phyloP scores from a whole-genome alignment of 192 early-diverging fungal species.

The Rhizophagus clarus region DNA sequence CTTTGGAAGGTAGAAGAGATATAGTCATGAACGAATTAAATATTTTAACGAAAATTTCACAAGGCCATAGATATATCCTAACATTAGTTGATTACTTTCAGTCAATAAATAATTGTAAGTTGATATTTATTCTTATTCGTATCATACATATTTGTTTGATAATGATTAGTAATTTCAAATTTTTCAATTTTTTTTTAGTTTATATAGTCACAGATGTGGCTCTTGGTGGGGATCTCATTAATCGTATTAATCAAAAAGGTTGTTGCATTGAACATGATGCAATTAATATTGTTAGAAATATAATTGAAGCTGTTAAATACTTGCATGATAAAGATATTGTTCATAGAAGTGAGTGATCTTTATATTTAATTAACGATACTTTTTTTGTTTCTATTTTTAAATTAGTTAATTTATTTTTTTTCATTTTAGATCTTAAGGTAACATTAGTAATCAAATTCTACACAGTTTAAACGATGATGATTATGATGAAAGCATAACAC shows the following conservation, averaged over 20 bases:
- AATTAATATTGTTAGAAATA: constrained; percentile 71
- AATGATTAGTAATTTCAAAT: constrained; percentile 11
- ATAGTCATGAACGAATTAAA: constrained; percentile 75
- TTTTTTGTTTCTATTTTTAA: not conserved
- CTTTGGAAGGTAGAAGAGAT: constrained; percentile 67
- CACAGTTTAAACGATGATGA: no score
- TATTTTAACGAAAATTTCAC: constrained; percentile 67
- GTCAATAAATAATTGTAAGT: constrained; percentile 66
- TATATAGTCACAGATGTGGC: constrained; percentile 80
- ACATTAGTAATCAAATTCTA: not conserved
- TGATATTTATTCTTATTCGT: not conserved
- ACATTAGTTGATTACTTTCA: constrained; percentile 81
- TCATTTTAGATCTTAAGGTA: constrained; percentile 42
- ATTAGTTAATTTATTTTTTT: not conserved
- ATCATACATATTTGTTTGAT: not conserved
- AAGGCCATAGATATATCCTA: constrained; percentile 71
- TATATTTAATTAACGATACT: not conserved
- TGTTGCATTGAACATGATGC: constrained; percentile 80
- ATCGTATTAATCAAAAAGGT: constrained; percentile 69
- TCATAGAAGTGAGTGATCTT: constrained; percentile 63
- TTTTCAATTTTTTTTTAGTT: constrained; percentile 39
- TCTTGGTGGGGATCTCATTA: constrained; percentile 91
- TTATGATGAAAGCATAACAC: not conserved
- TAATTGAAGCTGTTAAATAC: constrained; percentile 78
- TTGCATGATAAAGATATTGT: constrained; percentile 85